phyloP scores from a whole-genome alignment of 177 flowering plant genomes.

The Vitis hybrid region DNA sequence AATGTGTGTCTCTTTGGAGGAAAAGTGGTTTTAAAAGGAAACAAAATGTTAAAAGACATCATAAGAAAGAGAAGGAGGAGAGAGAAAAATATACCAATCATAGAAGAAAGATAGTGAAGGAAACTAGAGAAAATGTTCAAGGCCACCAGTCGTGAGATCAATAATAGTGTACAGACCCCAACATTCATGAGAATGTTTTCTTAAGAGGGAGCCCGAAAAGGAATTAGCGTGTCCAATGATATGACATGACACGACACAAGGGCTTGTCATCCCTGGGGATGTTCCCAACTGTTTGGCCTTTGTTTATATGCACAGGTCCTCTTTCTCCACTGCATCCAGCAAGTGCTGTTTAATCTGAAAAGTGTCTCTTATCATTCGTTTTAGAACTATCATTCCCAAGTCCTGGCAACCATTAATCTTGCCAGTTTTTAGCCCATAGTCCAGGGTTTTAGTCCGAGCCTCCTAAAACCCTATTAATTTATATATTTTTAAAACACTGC shows the following conservation, averaged over 20 bases:
- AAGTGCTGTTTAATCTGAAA: too few species aligned
- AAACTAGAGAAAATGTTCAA: neutral
- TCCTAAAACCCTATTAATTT: too few species aligned
- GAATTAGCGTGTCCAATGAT: constrained; percentile 12
- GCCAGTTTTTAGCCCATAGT: too few species aligned
- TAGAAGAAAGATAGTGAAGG: neutral
- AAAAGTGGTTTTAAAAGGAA: constrained; percentile 5
- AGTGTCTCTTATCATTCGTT: too few species aligned
- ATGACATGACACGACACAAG: constrained; percentile 13
- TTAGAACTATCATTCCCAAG: too few species aligned
- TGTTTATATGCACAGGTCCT: too few species aligned
- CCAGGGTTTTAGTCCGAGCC: too few species aligned
- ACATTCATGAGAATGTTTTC: neutral
- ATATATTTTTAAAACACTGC: too few species aligned
- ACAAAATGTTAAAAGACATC: neutral
- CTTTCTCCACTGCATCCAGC: too few species aligned
- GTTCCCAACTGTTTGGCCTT: neutral
- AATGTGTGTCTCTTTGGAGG: constrained; percentile 14
- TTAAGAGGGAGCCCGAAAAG: constrained; percentile 16
- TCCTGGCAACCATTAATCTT: too few species aligned
- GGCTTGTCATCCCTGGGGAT: neutral
- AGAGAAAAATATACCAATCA: constrained; percentile 1
- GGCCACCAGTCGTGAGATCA: neutral
- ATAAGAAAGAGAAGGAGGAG: neutral
- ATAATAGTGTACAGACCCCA: neutral